phyloP scores from a whole-genome alignment of 345 rosid species.

The Gossypium rotundifolium region DNA sequence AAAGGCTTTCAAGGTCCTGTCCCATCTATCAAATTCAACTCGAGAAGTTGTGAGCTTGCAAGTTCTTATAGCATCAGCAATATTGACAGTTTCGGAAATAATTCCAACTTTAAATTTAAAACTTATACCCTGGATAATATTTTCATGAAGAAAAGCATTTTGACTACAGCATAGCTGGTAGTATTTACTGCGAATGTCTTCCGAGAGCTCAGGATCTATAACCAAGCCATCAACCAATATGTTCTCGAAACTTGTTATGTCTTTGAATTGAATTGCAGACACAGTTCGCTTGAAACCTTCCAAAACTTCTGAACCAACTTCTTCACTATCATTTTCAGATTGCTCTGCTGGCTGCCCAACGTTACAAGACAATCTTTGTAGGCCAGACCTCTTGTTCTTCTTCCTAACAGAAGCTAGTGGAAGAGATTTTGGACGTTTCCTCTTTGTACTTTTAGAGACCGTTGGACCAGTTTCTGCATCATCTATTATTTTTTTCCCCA shows the following conservation, averaged over 20 bases:
- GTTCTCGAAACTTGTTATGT: constrained; percentile 35
- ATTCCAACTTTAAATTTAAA: constrained; percentile 42
- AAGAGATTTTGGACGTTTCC: constrained; percentile 47
- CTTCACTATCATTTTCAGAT: constrained; percentile 61
- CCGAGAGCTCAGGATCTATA: constrained; percentile 46
- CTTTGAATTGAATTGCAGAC: constrained; percentile 35
- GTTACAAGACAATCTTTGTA: constrained; percentile 12
- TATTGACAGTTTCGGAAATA: constrained; percentile 51
- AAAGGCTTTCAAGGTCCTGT: constrained; percentile 50
- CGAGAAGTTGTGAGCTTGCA: constrained; percentile 40
- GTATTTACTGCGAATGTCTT: constrained; percentile 43
- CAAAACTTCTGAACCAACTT: constrained; percentile 58
- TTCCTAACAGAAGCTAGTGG: constrained; percentile 38
- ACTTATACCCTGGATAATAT: constrained; percentile 45
- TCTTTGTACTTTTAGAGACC: constrained; percentile 26
- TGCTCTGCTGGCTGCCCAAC: constrained; percentile 29
- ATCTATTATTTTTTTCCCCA: constrained; percentile 9
- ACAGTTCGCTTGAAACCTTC: constrained; percentile 46
- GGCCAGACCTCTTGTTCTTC: constrained; percentile 30
- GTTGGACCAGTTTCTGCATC: constrained; percentile 19
- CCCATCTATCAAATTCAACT: constrained; percentile 50
- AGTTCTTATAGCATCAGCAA: constrained; percentile 51
- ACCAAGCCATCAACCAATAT: constrained; percentile 40
- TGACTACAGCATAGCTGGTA: constrained; percentile 56
- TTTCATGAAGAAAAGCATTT: constrained; percentile 51